These are phyloP conservation scores for Westerdykella ornata DNA, from an alignment of 2,329 filamentous ascomycete genomes.

Conservation along the genomic window DNA sequence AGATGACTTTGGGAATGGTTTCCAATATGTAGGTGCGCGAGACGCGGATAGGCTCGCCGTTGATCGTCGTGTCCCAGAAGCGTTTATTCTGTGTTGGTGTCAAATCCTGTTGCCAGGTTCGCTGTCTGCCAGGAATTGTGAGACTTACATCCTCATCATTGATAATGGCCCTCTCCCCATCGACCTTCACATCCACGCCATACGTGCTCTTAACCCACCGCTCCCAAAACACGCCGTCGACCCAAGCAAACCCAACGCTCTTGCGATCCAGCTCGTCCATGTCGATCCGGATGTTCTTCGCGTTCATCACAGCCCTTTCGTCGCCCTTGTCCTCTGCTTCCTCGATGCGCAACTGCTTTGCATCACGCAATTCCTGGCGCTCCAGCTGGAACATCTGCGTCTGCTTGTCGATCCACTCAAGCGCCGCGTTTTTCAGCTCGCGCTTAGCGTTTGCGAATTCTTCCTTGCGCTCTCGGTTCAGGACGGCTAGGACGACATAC, in stretches of 20 bases:
- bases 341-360: constrained; percentile 91
- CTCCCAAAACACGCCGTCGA: constrained; percentile 96
- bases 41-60: constrained; percentile 81
- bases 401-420: constrained; percentile 98
- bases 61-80: constrained; percentile 90
- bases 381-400: constrained; percentile 86
- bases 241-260: constrained; percentile 92
- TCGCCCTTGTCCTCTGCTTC: constrained; percentile 92
- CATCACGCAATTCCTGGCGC: constrained; percentile 83
- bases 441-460: constrained; percentile 71
- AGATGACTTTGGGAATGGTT: constrained; percentile 66
- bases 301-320: constrained; percentile 74
- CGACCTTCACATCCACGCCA: constrained; percentile 67
- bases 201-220: constrained; percentile 94
- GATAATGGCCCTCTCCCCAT: constrained; percentile 89
- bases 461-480: constrained; percentile 72
- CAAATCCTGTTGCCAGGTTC: not conserved
- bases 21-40: constrained; percentile 87
- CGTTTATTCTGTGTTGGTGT: constrained; percentile 61
- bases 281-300: constrained; percentile 85
- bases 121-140: no score
- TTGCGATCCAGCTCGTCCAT: constrained; percentile 83
- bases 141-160: constrained; percentile 89
- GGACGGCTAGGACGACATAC: constrained; percentile 85
- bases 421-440: constrained; percentile 90